Base-by-base conservation (phyloP, 2,329 filamentous ascomycete species). In the Phaeomoniella chlamydospora region DNA sequence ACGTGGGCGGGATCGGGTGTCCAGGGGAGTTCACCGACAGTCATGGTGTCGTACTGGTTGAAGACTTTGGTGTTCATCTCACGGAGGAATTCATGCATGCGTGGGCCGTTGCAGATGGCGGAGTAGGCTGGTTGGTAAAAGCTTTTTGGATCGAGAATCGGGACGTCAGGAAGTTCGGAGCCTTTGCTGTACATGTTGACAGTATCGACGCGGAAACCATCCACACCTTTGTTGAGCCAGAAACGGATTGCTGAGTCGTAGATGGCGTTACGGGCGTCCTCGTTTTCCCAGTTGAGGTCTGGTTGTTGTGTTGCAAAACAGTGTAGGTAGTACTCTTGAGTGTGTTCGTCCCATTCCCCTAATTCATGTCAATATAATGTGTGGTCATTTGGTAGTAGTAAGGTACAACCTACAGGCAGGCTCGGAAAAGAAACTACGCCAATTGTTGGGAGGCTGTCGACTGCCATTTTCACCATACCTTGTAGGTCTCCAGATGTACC, bases 281-380 rank as follows among this genome's bases (percentile, higher is more conserved):
- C 56, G 38, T 76, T 80, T 47, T 85, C 77, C 80, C 79, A 86
- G 53, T 86, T 87, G 10, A 87, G 61, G 45, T 86, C 82, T 0
- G 81, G 80, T 51, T 86, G 80, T 42, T 78, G 70, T 4, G 68
- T 67, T 4, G 74, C 72, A 51, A 82, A 87, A 11, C 87, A 64
- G 41, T 78, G 74, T 1, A 84, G 68, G 47, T 81, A 84, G 50
- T 81, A 84, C 51, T 85, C 76, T 35, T 69, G 61, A 0, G 77
- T 80, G 11, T 54, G 49, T 45, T 80, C 72, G 45, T 84, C 78
- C 64, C 72, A 85, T 36, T 72, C n/a, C n/a, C n/a, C n/a, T n/a
- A n/a, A n/a, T n/a, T n/a, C n/a, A n/a, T n/a, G n/a, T n/a, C n/a
- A n/a, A n/a, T n/a, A n/a, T n/a, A n/a, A n/a, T n/a, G n/a, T n/a